Percentiles rank a stretch among this genome's conserved stretches.
Evolutionary conservation across 352 stramenopile genomes (phyloP).

Genomic region (Globisporangium splendens): DNA sequence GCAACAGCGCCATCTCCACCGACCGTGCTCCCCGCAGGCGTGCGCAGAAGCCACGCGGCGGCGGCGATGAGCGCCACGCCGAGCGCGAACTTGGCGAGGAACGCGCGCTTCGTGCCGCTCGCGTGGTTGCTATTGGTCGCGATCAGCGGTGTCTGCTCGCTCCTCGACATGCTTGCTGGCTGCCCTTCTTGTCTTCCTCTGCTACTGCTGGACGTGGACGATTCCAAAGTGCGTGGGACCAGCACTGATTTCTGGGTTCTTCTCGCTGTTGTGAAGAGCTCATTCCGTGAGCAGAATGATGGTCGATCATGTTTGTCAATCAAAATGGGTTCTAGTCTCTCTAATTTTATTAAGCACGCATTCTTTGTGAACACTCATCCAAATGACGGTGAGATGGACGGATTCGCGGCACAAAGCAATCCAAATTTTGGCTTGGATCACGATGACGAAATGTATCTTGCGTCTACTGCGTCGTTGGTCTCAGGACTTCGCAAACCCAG

Average conservation of each 20-base stretch:
- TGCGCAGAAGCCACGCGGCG: slow-evolving; percentile 6
- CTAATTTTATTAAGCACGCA: neutral
- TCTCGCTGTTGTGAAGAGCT: neutral
- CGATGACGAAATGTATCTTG: no score
- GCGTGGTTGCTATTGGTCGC: slow-evolving; percentile 1
- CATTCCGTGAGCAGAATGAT: neutral
- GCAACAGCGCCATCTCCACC: neutral
- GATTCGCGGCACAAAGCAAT: no score
- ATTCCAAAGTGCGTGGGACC: neutral
- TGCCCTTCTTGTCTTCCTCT: neutral
- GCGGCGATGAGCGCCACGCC: slow-evolving; percentile 5
- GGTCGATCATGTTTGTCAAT: neutral
- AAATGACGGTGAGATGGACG: no score
- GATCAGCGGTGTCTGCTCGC: slow-evolving; percentile 9
- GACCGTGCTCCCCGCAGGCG: slow-evolving; percentile 1
- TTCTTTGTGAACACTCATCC: neutral
- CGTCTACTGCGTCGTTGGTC: no score
- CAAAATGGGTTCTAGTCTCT: neutral
- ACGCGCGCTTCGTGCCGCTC: slow-evolving; percentile 8
- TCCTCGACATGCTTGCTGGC: neutral
- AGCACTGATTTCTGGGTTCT: no score
- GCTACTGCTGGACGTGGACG: neutral
- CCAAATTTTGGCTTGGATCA: no score
- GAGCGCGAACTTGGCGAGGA: slow-evolving; percentile 10
- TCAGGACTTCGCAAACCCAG: no score